Evolutionary conservation across 495 filamentous ascomycete species (phyloP), one percentile per base, ranked within the genome.

Genomic region (Cercophora sp.): DNA sequence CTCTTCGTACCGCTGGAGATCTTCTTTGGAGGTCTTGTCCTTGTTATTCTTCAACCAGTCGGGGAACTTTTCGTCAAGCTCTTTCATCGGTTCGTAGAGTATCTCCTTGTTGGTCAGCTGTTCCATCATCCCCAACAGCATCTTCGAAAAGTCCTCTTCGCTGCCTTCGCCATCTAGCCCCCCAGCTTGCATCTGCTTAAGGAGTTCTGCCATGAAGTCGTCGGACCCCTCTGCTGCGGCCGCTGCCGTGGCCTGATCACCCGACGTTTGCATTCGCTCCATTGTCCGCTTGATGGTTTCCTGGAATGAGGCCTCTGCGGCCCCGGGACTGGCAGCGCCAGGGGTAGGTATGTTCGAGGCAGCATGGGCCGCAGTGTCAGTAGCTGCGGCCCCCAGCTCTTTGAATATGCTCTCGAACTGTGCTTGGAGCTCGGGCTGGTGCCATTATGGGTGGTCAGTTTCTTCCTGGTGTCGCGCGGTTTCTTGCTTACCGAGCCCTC

Each of bases 81-180:
- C 94, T 73, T 93, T 95, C 92, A 98, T 96, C 13, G 93, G 93
- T 71, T 96, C 91, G 61, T 98, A 96, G 36, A 98, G 72, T 52
- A 98, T 96, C 62, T 98, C 93, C 74, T 96, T 97, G 63, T 93
- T 94, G 1, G 93, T 96, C 50, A 98, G 74, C 68, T 98, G 90
- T 69, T 97, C 89, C 91, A 98, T 97, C 89, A 96, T 96, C 23
- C 86, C 88, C 75, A 94, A 76, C 25, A 97, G 78, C 84, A 97
- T 87, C 69, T 93, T 91, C 22, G 85, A 87, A 59, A 96, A 85
- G 54, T 95, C 90, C 50, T 91, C 90, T 18, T 97, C 90, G 48
- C 76, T 78, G 15, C 80, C 85, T 13, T 77, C 83, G 13, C 82
- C 85, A 4, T 71, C 79, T 1, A 80, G 74, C 1, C 78, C 80